Evolutionary conservation across 768 basidiomycete species (phyloP).

Genomic region (Naganishia kalamii): DNA sequence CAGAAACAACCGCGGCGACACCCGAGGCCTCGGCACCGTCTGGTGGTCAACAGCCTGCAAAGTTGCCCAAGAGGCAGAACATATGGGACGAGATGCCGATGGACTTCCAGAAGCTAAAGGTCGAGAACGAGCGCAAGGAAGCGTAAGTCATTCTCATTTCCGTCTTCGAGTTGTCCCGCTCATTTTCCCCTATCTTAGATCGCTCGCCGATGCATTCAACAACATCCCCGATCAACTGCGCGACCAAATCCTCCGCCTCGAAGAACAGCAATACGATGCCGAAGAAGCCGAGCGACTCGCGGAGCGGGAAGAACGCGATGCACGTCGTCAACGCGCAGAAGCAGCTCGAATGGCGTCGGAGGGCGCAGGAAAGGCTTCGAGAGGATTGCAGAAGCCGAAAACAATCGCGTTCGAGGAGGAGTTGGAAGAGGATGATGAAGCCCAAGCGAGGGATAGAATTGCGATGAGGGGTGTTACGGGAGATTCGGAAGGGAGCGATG

Average conservation of each 20-base stretch:
- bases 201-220: conserved; percentile 13
- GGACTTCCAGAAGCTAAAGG: conserved; percentile 56
- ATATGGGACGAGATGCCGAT: conserved; percentile 68
- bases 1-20: background rate
- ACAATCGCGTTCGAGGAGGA: conserved; percentile 56
- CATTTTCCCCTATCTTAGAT: background rate
- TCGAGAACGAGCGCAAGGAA: conserved; percentile 58
- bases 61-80: conserved; percentile 50
- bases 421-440: conserved; percentile 33
- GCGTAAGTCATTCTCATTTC: conserved; percentile 31
- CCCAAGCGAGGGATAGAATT: conserved; percentile 16
- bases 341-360: conserved; percentile 26
- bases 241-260: conserved; percentile 69
- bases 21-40: background rate
- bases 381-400: conserved; percentile 6
- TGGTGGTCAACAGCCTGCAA: background rate
- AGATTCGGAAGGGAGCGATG: conserved; percentile 18
- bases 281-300: conserved; percentile 48
- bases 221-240: conserved; percentile 67
- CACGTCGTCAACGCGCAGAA: conserved; percentile 27
- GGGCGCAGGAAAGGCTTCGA: background rate
- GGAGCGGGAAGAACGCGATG: conserved; percentile 35
- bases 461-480: conserved; percentile 16
- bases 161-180: background rate
- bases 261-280: conserved; percentile 65